Base-by-base conservation (phyloP, 768 basidiomycete genomes). In the Crucibulum laeve region DNA sequence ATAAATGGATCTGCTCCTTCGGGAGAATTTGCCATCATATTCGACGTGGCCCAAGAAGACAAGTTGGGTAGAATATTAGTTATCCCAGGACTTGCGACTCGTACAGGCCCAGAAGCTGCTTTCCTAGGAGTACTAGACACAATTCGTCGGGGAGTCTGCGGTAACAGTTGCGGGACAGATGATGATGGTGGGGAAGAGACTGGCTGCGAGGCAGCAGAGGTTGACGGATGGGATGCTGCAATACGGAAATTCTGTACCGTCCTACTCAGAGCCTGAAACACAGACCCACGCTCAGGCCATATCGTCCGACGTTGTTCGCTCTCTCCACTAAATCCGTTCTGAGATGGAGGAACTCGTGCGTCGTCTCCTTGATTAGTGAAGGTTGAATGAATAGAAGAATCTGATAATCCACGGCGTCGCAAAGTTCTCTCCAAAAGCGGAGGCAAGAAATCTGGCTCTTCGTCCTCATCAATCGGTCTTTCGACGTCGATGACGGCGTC, bases 371-470 rank as follows among this genome's bases (percentile, higher is more conserved):
- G 77, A 43, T 65, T 71, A 47, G 81, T 67, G 63, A 88, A 95
- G 0, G 90, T 90, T 3, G 90, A 86, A 48, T 83, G 88, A 47
- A 97, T 92, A 1, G 91, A 94, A 1, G 92, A 94, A 59, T 97
- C 95, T 1, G 89, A 91, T 39, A 96, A 62, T 2, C 92, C 91
- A 42, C 94, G 77, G 22, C 85, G 76, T 28, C 80, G 78, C 5
- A 93, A 68, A 14, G 82, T 80, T 17, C 81, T 80, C 38, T 85
- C 74, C 19, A 82, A 63, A 13, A 90, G 60, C n/a, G 83, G 71
- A 3, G 74, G 67, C 28, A 77, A 46, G 22, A 58, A 50, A 47
- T 79, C 69, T 17, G 65, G 56, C 48, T 67, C 75, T 45, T 72
- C 69, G 7, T 56, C 63, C 28, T 60, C 64, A 25, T 69, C 66